phyloP scores from a whole-genome alignment of 768 basidiomycete genomes.

The Lentinula sp. region DNA sequence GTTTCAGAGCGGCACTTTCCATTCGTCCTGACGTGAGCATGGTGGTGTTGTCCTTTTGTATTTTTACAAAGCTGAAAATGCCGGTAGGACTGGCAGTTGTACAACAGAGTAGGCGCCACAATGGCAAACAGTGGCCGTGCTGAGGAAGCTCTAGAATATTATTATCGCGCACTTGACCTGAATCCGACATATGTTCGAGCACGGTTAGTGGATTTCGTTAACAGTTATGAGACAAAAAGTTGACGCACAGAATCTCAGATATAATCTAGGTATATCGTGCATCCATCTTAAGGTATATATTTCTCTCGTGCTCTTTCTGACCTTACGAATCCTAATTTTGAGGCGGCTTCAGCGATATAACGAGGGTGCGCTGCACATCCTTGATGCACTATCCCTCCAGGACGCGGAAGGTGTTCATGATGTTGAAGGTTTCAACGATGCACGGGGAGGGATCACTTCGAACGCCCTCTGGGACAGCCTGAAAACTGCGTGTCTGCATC shows the following conservation, averaged over 20 bases:
- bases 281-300: slow-evolving; percentile 73
- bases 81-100: slow-evolving; percentile 80
- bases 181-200: slow-evolving; percentile 91
- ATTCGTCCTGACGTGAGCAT: slow-evolving; percentile 75
- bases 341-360: slow-evolving; percentile 57
- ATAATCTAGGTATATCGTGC: slow-evolving; percentile 90
- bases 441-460: slow-evolving; percentile 63
- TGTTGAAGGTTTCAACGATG: slow-evolving; percentile 34
- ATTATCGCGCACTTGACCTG: slow-evolving; percentile 77
- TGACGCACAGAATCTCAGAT: slow-evolving; percentile 37
- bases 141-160: slow-evolving; percentile 81
- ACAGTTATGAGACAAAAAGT: background rate
- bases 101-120: slow-evolving; percentile 91
- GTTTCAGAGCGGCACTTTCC: slow-evolving; percentile 83
- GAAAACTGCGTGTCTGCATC: slow-evolving; percentile 74
- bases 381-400: slow-evolving; percentile 87
- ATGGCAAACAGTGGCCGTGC: slow-evolving; percentile 85
- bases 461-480: slow-evolving; percentile 85
- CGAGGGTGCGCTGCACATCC: slow-evolving; percentile 80
- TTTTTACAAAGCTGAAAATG: slow-evolving; percentile 4
- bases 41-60: background rate
- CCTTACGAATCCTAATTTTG: background rate
- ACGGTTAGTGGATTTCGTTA: slow-evolving; percentile 39
- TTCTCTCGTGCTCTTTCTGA: slow-evolving; percentile 9
- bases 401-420: slow-evolving; percentile 74